phyloP scores from a whole-genome alignment of 192 early-diverging fungal species.

The Umbelopsis sp. region DNA sequence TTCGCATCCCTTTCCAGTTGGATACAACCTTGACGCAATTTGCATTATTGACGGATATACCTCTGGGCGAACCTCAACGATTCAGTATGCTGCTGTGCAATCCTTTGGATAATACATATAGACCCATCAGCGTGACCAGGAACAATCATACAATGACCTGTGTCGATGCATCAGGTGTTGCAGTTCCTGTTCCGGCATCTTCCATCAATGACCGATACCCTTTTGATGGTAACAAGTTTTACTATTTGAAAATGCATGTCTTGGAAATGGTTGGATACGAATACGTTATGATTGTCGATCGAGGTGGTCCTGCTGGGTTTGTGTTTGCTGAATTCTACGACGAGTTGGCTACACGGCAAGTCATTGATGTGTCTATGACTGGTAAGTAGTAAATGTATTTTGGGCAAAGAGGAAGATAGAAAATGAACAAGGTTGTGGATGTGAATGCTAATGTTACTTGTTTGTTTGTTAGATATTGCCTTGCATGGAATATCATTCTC shows the following conservation, averaged over 20 bases:
- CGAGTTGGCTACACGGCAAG: constrained; percentile 20
- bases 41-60: constrained; percentile 40
- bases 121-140: background rate
- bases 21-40: constrained; percentile 20
- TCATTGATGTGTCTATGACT: constrained; percentile 37
- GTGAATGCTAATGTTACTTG: background rate
- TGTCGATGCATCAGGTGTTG: constrained; percentile 20
- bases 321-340: constrained; percentile 43
- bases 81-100: constrained; percentile 49
- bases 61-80: constrained; percentile 24
- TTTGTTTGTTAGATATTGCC: constrained; percentile 13
- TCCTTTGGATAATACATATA: constrained; percentile 4
- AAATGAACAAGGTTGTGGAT: background rate
- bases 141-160: background rate
- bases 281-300: constrained; percentile 42
- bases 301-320: constrained; percentile 41
- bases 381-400: constrained; percentile 26
- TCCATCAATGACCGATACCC: constrained; percentile 19
- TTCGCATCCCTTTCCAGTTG: background rate
- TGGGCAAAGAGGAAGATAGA: too few relatives aligned
- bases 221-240: constrained; percentile 38
- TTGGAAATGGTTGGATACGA: constrained; percentile 41
- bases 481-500: constrained; percentile 21
- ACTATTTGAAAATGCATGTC: constrained; percentile 39
- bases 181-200: constrained; percentile 38